Evolutionary conservation across 202 grass and related monocot species (phyloP), one percentile per base, ranked within the genome.

Genomic region (Carex sylvatica): DNA sequence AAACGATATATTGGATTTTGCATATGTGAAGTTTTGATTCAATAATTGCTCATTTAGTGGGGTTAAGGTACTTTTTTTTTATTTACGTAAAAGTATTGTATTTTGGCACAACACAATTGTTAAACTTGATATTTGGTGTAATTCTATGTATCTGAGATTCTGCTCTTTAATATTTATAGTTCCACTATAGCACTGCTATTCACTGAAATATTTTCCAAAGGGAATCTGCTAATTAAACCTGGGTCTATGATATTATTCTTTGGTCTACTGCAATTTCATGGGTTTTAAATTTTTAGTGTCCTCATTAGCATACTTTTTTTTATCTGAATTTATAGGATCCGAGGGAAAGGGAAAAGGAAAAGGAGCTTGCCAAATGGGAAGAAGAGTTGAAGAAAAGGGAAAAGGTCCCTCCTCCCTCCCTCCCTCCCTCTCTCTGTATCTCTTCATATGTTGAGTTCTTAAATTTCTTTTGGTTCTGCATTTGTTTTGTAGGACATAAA

Each of bases 341-440:
- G 2, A 93, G 66, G 87, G 89, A 92, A 80, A 79, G n/a, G n/a
- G n/a, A n/a, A n/a, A n/a, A 68, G 82, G 88, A 91, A 79, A 90
- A 70, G 62, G 86, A 93, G 26, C 86, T 95, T 38, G 60, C 82
- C 46, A 82, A 88, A 83, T 95, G 92, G 95, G 92, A 98, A 83
- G 84, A 94, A 69, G 87, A 93, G 82, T 82, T 98, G 77, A 98
- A 90, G 82, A 89, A 74, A 71, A 89, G 80, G 38, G 92, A 98
- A 89, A 93, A 81, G 86, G 84, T 98, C 13, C 51, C 42, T 1
- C 42, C 42, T 0, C 13, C 42, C 42, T 2, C 7, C n/a, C 60
- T 3, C 20, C 40, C 49, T 74, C 19, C 19, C 31, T 80, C 20
- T 78, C 44, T 62, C 66, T 76, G 6, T 7, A 63, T 83, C 42